These are phyloP conservation scores for Acanthamoeba lenticulata DNA, from an alignment of 208 protist species.

Conservation along the genomic window DNA sequence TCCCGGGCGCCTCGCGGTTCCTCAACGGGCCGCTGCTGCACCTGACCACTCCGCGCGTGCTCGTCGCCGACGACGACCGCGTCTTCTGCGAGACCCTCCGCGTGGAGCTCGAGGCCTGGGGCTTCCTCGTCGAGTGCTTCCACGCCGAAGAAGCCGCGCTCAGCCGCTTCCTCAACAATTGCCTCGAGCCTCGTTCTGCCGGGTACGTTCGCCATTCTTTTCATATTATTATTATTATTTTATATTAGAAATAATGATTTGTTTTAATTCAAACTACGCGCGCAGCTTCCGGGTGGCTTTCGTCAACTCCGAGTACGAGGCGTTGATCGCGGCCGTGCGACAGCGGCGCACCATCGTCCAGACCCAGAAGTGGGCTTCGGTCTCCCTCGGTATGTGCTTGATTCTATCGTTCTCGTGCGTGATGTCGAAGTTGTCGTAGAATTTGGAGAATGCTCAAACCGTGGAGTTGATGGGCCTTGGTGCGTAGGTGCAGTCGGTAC, in stretches of 20 bases:
- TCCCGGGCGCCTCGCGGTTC: not conserved
- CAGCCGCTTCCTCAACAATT: not conserved
- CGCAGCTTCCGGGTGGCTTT: constrained; percentile 9
- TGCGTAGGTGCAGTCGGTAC: not conserved
- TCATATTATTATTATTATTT: not conserved
- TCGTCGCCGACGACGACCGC: constrained; percentile 18
- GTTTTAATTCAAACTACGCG: not conserved
- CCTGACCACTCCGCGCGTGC: not conserved
- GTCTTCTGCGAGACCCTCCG: constrained; percentile 41
- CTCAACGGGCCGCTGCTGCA: constrained; percentile 13
- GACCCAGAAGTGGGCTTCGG: constrained; percentile 28
- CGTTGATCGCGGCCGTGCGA: constrained; percentile 1
- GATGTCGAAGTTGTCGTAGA: not conserved
- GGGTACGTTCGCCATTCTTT: not conserved
- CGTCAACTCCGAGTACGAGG: constrained; percentile 38
- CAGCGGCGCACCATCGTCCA: constrained; percentile 15
- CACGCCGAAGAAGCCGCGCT: not conserved
- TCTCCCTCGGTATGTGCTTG: not conserved
- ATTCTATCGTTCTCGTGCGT: not conserved
- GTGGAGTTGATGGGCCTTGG: not conserved
- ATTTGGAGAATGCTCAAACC: not conserved
- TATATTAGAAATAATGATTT: too few relatives aligned
- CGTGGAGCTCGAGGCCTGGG: constrained; percentile 47
- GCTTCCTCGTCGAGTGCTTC: constrained; percentile 29
- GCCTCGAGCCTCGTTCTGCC: not conserved